These are phyloP conservation scores for Venturia oleaginea DNA, from an alignment of 2,329 filamentous ascomycete genomes.

Conservation along the genomic window DNA sequence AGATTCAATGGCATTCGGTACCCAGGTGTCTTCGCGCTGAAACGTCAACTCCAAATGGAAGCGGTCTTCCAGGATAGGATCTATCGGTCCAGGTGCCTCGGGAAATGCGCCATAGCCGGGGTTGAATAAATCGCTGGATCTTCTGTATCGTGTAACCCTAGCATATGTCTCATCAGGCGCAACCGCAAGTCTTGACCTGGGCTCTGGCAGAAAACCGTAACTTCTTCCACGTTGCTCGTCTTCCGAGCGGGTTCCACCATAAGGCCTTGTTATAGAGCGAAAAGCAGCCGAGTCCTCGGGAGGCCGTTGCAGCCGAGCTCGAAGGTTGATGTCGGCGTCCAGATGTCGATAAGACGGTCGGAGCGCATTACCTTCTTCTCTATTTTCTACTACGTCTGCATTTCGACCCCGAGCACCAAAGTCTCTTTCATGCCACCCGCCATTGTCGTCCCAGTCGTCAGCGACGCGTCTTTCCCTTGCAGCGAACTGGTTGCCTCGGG, in stretches of 20 bases:
- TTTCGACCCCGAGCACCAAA: not conserved
- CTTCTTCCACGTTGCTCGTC: not conserved
- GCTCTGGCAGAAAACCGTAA: not conserved
- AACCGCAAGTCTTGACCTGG: not conserved
- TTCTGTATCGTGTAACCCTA: not conserved
- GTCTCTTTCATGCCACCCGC: not conserved
- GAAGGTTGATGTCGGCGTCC: not conserved
- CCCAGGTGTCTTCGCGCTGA: slow-evolving; percentile 1
- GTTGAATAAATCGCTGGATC: not conserved
- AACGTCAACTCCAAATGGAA: not conserved
- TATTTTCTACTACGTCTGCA: not conserved
- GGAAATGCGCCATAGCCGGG: not conserved
- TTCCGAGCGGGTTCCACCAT: not conserved
- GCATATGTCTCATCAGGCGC: not conserved
- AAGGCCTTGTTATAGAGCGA: not conserved
- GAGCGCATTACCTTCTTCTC: not conserved
- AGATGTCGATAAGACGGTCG: slow-evolving; percentile 2
- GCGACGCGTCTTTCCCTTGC: not conserved
- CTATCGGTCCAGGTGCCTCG: not conserved
- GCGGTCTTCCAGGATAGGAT: not conserved
- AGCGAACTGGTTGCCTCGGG: not conserved
- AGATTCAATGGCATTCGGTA: not conserved
- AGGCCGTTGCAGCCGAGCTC: slow-evolving; percentile 1
- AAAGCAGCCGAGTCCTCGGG: not conserved
- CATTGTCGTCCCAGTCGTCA: not conserved